Evolutionary conservation across 805 yeast genomes (phyloP).

Genomic region (Saitoella complicata): DNA sequence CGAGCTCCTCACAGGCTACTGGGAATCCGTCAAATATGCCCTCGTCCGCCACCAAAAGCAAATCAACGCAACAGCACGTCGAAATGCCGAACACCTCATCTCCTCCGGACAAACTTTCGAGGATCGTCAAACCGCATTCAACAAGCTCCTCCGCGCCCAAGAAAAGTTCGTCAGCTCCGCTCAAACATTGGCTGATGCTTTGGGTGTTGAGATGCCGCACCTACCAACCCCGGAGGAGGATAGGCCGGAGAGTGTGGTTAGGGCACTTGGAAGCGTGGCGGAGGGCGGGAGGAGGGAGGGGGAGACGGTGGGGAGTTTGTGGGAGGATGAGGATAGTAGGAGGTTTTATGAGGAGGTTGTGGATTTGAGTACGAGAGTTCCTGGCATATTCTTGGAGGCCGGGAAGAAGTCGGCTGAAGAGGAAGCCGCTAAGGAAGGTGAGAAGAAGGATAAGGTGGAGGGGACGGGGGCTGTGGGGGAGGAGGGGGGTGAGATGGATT

Average conservation of each 20-base stretch:
- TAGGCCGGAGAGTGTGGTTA: slow-evolving; percentile 10
- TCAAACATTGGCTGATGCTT: slow-evolving; percentile 28
- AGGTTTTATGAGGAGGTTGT: slow-evolving; percentile 58
- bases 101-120: slow-evolving; percentile 48
- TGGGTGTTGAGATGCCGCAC: slow-evolving; percentile 26
- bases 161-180: slow-evolving; percentile 31
- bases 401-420: slow-evolving; percentile 13
- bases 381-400: slow-evolving; percentile 36
- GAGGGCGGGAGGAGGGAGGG: slow-evolving; percentile 19
- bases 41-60: background rate
- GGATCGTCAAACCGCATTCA: slow-evolving; percentile 17
- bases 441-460: slow-evolving; percentile 7
- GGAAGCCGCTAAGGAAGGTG: slow-evolving; percentile 6
- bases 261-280: slow-evolving; percentile 10
- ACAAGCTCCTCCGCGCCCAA: slow-evolving; percentile 19
- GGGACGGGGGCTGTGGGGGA: slow-evolving; percentile 1
- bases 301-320: slow-evolving; percentile 20
- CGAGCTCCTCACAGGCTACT: no score
- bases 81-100: slow-evolving; percentile 39
- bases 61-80: slow-evolving; percentile 23
- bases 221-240: slow-evolving; percentile 18
- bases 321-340: slow-evolving; percentile 54
- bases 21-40: no score
- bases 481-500: slow-evolving; percentile 30
- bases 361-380: slow-evolving; percentile 45